phyloP scores from a whole-genome alignment of 2,329 filamentous ascomycete species.

The Exophiala bonariae region DNA sequence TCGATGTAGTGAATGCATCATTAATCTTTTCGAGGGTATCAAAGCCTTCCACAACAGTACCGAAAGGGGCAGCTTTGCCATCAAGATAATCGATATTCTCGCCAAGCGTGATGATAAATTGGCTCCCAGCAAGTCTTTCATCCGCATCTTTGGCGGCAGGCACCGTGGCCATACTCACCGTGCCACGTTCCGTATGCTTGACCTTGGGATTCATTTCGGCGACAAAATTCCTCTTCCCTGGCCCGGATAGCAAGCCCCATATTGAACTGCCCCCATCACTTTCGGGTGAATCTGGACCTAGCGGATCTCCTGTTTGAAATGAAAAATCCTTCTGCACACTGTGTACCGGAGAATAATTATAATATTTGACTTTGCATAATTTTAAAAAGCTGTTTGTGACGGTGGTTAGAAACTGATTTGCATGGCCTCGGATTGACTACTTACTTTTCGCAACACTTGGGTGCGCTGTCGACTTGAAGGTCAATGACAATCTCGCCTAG shows the following conservation, averaged over 20 bases:
- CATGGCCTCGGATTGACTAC: no score
- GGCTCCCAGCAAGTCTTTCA: conserved; percentile 77
- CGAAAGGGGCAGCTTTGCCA: conserved; percentile 92
- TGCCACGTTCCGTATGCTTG: conserved; percentile 85
- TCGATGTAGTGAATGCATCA: conserved; percentile 79
- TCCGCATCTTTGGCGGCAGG: conserved; percentile 75
- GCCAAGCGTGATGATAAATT: conserved; percentile 90
- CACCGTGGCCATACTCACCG: conserved; percentile 96
- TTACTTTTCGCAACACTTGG: conserved; percentile 93
- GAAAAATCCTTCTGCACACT: conserved; percentile 93
- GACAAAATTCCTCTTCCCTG: conserved; percentile 73
- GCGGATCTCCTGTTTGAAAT: conserved; percentile 92
- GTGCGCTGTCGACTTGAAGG: conserved; percentile 82
- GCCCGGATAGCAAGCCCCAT: conserved; percentile 77
- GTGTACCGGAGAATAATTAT: conserved; percentile 93
- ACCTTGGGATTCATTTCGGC: conserved; percentile 84
- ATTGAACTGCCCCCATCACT: conserved; percentile 93
- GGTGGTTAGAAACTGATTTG: conserved; percentile 27
- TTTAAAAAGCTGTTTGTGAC: conserved; percentile 76
- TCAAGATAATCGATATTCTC: conserved; percentile 89
- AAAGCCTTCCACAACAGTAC: conserved; percentile 93
- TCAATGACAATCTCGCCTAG: conserved; percentile 94
- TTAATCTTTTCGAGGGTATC: conserved; percentile 94
- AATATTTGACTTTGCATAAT: conserved; percentile 98
- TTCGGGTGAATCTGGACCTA: conserved; percentile 78